Percentiles rank a stretch among this genome's conserved stretches.
Conservation (phyloP, 257 asterid genomes). For the Forsythia viridissima region DNA sequence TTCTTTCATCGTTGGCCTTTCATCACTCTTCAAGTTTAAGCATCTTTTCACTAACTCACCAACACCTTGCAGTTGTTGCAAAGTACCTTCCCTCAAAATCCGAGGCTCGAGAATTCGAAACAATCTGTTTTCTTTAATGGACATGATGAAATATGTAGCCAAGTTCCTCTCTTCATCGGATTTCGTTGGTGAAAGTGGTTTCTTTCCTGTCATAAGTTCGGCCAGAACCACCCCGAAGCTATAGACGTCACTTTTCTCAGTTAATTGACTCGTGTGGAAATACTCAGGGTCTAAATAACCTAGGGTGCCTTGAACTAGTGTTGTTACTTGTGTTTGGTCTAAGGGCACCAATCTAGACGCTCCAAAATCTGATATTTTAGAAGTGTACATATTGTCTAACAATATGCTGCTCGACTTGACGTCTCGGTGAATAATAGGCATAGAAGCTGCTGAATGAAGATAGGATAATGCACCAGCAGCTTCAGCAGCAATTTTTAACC, state of each 20-base stretch:
- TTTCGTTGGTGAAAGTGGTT: conserved; percentile 18
- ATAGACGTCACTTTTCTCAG: conserved; percentile 55
- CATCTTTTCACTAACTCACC: conserved; percentile 21
- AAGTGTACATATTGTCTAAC: conserved; percentile 28
- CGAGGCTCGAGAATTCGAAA: conserved; percentile 26
- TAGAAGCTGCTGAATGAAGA: conserved; percentile 46
- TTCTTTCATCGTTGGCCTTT: conserved; percentile 56
- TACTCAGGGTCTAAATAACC: conserved; percentile 59
- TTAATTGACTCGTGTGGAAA: conserved; percentile 46
- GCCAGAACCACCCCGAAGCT: conserved; percentile 51
- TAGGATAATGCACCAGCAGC: conserved; percentile 47
- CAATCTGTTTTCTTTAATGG: conserved; percentile 22
- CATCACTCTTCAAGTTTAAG: conserved; percentile 15
- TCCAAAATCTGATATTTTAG: conserved; percentile 61
- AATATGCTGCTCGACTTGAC: conserved; percentile 46
- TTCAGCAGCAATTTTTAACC: conserved; percentile 40
- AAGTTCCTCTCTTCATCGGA: conserved; percentile 19
- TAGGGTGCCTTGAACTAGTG: conserved; percentile 58
- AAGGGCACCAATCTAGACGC: conserved; percentile 54
- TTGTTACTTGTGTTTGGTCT: conserved; percentile 51
- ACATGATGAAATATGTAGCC: conserved; percentile 11
- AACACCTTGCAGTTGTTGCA: conserved; percentile 20
- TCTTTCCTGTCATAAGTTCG: conserved; percentile 40
- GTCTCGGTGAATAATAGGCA: conserved; percentile 47
- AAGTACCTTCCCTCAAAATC: conserved; percentile 24